phyloP scores from a whole-genome alignment of 805 yeast species.

The Kodamaea laetipori region DNA sequence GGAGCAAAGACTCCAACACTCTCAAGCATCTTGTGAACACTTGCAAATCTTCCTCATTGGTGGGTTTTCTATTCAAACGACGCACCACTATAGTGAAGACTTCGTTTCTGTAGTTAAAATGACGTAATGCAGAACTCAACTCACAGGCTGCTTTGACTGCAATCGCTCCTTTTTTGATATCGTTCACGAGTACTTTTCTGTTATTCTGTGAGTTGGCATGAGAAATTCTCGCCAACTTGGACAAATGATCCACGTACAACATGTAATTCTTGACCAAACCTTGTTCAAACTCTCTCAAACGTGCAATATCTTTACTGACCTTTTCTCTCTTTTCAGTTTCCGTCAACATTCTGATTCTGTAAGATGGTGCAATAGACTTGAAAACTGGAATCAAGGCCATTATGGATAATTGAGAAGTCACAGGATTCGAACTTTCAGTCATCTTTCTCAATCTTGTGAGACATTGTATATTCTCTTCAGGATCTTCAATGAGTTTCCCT shows the following conservation, averaged over 20 bases:
- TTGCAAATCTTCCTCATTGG: slow-evolving; percentile 45
- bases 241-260: slow-evolving; percentile 60
- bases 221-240: slow-evolving; percentile 43
- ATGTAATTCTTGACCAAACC: slow-evolving; percentile 68
- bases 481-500: slow-evolving; percentile 76
- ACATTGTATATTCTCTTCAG: slow-evolving; percentile 76
- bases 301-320: slow-evolving; percentile 80
- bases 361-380: slow-evolving; percentile 84
- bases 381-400: slow-evolving; percentile 82
- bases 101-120: slow-evolving; percentile 82
- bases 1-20: slow-evolving; percentile 67
- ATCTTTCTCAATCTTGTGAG: slow-evolving; percentile 68
- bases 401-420: slow-evolving; percentile 68
- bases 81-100: slow-evolving; percentile 66
- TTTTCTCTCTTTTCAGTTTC: slow-evolving; percentile 81
- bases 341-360: slow-evolving; percentile 78
- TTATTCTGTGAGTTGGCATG: slow-evolving; percentile 39
- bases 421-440: slow-evolving; percentile 67
- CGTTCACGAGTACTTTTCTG: slow-evolving; percentile 31
- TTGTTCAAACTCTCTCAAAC: slow-evolving; percentile 79
- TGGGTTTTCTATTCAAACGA: slow-evolving; percentile 64
- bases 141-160: slow-evolving; percentile 83
- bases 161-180: slow-evolving; percentile 51
- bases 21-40: slow-evolving; percentile 61
- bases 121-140: slow-evolving; percentile 60